These are phyloP conservation scores for Colletotrichum australisinense DNA, from an alignment of 2,329 filamentous ascomycete species.

Conservation along the genomic window DNA sequence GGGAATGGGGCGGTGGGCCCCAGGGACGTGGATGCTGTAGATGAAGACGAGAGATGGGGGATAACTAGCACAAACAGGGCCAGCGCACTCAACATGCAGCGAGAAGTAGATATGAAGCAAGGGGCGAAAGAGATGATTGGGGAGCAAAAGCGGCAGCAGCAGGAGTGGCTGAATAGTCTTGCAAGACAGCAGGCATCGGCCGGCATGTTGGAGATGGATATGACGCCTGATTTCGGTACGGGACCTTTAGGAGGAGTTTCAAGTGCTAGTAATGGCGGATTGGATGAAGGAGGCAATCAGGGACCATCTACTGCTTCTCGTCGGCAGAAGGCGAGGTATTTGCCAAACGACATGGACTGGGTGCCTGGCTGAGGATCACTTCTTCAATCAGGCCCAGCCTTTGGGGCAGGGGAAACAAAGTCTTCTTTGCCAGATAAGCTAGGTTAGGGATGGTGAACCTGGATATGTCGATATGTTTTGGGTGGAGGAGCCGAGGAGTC, in stretches of 20 bases:
- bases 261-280: not conserved
- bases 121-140: not conserved
- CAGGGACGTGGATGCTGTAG: not conserved
- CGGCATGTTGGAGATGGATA: not conserved
- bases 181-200: not conserved
- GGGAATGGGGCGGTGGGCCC: too few relatives aligned
- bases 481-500: too few relatives aligned
- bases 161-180: not conserved
- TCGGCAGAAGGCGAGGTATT: not conserved
- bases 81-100: not conserved
- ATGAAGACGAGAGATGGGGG: not conserved
- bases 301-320: not conserved
- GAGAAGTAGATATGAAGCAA: not conserved
- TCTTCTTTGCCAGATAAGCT: too few relatives aligned
- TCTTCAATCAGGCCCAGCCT: too few relatives aligned
- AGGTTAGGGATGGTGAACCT: accelerated
- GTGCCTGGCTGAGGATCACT: too few relatives aligned
- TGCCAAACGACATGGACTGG: not conserved
- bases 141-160: not conserved
- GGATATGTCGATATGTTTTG: too few relatives aligned
- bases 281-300: too few relatives aligned
- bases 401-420: too few relatives aligned
- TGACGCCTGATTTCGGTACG: too few relatives aligned
- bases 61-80: not conserved
- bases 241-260: not conserved